These are phyloP conservation scores for Fraxinus quadrangulata DNA, from an alignment of 257 asterid genomes.

Conservation along the genomic window DNA sequence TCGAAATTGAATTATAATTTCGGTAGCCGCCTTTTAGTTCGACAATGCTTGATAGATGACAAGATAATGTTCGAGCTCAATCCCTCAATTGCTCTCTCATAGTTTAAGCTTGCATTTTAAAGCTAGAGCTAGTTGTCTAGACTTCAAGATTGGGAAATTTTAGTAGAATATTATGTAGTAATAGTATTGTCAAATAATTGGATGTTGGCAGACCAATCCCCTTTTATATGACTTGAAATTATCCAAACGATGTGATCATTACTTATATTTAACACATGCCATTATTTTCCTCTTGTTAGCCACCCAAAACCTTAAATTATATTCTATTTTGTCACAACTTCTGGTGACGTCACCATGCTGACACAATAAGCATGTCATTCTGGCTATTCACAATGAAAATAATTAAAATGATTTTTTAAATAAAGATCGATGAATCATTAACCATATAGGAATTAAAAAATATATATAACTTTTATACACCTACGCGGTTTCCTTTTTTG, in stretches of 20 bases:
- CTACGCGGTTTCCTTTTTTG: no score
- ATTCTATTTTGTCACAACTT: background rate
- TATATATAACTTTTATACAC: no score
- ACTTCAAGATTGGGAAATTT: background rate
- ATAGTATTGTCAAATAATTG: background rate
- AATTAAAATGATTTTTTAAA: no score
- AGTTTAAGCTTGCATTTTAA: no score
- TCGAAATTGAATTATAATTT: no score
- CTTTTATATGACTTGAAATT: background rate
- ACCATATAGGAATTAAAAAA: background rate
- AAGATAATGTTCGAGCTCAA: background rate
- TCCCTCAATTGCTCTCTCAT: no score
- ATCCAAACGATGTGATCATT: background rate
- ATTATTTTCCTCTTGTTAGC: background rate
- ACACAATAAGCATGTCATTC: background rate
- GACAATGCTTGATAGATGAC: background rate
- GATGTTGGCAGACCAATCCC: background rate
- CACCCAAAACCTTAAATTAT: background rate
- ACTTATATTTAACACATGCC: background rate
- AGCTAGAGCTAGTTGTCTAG: background rate
- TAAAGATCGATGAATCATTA: background rate
- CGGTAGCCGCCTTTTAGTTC: background rate
- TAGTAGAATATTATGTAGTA: background rate
- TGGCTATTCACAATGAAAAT: background rate
- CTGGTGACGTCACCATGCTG: background rate